Evolutionary conservation across 371 early-diverging fungal genomes (phyloP).

Genomic region (Cokeromyces recurvatus): DNA sequence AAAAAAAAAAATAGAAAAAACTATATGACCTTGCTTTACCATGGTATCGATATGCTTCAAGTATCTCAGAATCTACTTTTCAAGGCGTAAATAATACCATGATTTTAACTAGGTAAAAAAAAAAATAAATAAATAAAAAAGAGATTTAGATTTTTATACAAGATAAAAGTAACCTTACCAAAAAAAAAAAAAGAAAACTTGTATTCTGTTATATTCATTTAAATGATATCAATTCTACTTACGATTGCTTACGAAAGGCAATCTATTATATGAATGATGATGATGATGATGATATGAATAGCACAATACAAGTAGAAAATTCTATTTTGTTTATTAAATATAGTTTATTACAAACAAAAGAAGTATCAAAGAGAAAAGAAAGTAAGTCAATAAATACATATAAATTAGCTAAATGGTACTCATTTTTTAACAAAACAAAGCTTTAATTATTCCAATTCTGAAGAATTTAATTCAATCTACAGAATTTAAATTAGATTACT

Average conservation of each 20-base stretch:
- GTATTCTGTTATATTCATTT: neutral
- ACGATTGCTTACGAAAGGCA: conserved; percentile 1
- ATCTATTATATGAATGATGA: neutral
- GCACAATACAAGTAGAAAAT: neutral
- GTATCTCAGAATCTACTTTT: neutral
- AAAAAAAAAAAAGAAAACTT: too few species aligned
- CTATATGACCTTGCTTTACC: too few species aligned
- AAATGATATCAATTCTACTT: neutral
- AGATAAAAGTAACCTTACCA: too few species aligned
- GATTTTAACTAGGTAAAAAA: neutral
- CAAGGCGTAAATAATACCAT: neutral
- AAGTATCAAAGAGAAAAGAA: too few species aligned
- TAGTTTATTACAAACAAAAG: neutral
- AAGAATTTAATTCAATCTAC: too few species aligned
- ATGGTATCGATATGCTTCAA: neutral
- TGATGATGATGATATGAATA: neutral
- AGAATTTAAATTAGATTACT: too few species aligned
- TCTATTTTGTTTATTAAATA: neutral
- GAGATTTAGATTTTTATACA: neutral
- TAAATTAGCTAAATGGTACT: too few species aligned
- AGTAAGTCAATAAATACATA: too few species aligned
- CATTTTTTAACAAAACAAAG: too few species aligned
- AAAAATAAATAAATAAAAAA: neutral
- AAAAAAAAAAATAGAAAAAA: too few species aligned
- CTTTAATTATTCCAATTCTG: too few species aligned